Evolutionary conservation across 176 grass and related monocot species (phyloP).

Genomic region (Chrysopogon serrulatus): DNA sequence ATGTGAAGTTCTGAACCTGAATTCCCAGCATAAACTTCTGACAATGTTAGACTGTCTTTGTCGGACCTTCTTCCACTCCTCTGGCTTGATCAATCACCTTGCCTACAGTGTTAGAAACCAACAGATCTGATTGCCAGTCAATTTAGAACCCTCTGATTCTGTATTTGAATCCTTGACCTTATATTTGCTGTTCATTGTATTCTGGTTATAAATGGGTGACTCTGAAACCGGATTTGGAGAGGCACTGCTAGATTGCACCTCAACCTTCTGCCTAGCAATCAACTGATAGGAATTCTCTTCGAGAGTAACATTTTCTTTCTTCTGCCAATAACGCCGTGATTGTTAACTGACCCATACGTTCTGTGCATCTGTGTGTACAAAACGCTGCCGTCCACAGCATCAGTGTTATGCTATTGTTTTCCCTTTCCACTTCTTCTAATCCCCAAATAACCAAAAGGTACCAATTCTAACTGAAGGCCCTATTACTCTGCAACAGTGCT

Average conservation of each 20-base stretch:
- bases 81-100: not conserved
- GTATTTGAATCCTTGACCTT: not conserved
- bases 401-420: no score
- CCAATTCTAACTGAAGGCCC: no score
- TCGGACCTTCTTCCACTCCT: not conserved
- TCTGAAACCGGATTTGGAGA: no score
- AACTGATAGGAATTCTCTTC: not conserved
- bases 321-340: not conserved
- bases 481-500: no score
- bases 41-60: not conserved
- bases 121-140: not conserved
- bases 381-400: no score
- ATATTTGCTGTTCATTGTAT: not conserved
- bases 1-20: no score
- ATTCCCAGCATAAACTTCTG: no score
- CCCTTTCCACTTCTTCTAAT: no score
- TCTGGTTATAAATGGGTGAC: not conserved
- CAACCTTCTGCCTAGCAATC: no score
- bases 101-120: not conserved
- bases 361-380: no score
- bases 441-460: no score
- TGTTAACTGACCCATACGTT: not conserved
- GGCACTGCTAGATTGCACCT: no score
- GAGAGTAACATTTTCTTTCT: not conserved
- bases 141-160: not conserved